These are phyloP conservation scores for Elasticomyces elasticus DNA, from an alignment of 495 filamentous ascomycete genomes.

Conservation along the genomic window DNA sequence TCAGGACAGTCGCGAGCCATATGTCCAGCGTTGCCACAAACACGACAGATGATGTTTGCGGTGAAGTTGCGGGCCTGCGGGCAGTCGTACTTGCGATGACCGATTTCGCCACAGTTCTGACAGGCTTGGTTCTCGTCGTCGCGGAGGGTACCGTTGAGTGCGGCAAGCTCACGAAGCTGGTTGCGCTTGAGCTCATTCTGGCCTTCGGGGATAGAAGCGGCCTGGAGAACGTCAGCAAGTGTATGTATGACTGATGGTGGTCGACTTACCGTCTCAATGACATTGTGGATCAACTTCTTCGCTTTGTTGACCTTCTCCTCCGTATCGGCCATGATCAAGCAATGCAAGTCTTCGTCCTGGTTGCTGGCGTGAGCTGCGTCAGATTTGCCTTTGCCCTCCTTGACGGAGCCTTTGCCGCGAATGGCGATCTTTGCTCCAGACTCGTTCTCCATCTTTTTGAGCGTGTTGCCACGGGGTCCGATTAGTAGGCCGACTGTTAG, in stretches of 20 bases:
- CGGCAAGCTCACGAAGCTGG: constrained; percentile 92
- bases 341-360: constrained; percentile 98
- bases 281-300: constrained; percentile 91
- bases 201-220: constrained; percentile 94
- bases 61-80: constrained; percentile 97
- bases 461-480: constrained; percentile 96
- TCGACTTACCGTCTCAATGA: constrained; percentile 88
- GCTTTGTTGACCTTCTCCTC: constrained; percentile 98
- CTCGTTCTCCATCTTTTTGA: constrained; percentile 98
- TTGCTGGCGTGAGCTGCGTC: constrained; percentile 98
- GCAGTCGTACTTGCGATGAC: constrained; percentile 97
- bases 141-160: constrained; percentile 93
- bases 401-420: constrained; percentile 97
- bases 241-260: not conserved
- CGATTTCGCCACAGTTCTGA: constrained; percentile 99
- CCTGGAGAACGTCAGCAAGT: constrained; percentile 42
- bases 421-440: constrained; percentile 98
- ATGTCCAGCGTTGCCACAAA: constrained; percentile 90
- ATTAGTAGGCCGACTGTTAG: constrained; percentile 99
- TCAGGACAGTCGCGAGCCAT: constrained; percentile 93
- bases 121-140: constrained; percentile 99
- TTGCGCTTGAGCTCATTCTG: constrained; percentile 98
- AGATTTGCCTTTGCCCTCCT: constrained; percentile 98
- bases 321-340: constrained; percentile 97
- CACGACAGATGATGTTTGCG: constrained; percentile 96